These are phyloP conservation scores for Aspergillus fumigatiaffinis DNA, from an alignment of 2,329 filamentous ascomycete genomes.

Conservation along the genomic window DNA sequence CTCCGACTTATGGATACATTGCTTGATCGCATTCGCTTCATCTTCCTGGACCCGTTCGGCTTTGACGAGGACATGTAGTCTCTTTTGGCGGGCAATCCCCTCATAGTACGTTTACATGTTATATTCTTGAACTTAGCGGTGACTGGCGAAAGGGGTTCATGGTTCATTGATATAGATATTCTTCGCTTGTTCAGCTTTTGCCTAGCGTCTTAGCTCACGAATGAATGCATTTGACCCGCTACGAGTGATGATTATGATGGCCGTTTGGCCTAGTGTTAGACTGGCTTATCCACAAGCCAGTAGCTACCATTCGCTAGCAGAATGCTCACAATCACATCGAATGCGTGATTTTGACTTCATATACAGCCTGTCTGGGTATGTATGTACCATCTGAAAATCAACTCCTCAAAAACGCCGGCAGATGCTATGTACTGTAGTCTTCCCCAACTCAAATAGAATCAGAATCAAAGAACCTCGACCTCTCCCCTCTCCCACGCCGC, in stretches of 20 bases:
- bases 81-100: background rate
- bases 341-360: background rate
- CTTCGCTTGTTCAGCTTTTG: background rate
- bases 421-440: background rate
- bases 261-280: no score
- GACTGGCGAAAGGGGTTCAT: conserved; percentile 10
- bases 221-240: background rate
- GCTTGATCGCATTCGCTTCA: conserved; percentile 24
- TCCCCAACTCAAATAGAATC: background rate
- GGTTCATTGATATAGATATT: conserved; percentile 10
- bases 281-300: background rate
- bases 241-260: background rate
- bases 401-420: background rate
- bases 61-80: background rate
- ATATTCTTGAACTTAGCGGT: conserved; percentile 22
- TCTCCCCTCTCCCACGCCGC: conserved; percentile 41
- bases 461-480: conserved; percentile 40
- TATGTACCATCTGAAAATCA: background rate
- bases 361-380: background rate
- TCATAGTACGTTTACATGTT: background rate
- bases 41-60: background rate
- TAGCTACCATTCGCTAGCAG: conserved; percentile 4
- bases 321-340: conserved; percentile 1
- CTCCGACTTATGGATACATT: conserved; percentile 44
- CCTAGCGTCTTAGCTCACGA: background rate